phyloP scores from a whole-genome alignment of 495 filamentous ascomycete genomes.

The Xylaria palmicola region DNA sequence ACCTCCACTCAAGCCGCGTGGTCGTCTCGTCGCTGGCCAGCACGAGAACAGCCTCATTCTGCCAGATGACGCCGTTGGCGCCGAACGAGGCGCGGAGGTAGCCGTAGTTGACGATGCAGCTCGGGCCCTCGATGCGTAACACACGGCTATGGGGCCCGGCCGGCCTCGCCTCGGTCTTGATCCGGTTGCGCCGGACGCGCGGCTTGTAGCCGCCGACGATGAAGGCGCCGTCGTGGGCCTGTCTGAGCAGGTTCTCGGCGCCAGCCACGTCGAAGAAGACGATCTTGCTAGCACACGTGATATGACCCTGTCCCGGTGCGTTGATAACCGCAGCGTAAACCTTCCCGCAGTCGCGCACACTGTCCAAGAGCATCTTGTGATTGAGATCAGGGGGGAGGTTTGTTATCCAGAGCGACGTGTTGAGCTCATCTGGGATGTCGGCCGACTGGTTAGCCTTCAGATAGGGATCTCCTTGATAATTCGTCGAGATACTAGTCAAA shows the following conservation, averaged over 20 bases:
- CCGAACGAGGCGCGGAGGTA: background rate
- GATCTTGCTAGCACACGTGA: slow-evolving; percentile 7
- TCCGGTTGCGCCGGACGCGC: background rate
- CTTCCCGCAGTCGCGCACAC: slow-evolving; percentile 11
- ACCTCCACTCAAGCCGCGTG: slow-evolving; percentile 19
- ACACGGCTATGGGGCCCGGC: slow-evolving; percentile 2
- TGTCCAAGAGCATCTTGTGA: slow-evolving; percentile 1
- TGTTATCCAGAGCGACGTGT: slow-evolving; percentile 16
- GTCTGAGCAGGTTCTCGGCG: slow-evolving; percentile 7
- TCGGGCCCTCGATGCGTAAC: slow-evolving; percentile 13
- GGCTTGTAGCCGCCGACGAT: background rate
- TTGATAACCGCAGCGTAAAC: slow-evolving; percentile 16
- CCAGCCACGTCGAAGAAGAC: slow-evolving; percentile 19
- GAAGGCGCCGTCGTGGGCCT: background rate
- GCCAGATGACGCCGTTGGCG: background rate
- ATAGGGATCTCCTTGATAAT: slow-evolving; percentile 5
- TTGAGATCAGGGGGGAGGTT: slow-evolving; percentile 1
- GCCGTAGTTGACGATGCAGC: slow-evolving; percentile 4
- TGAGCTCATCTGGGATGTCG: slow-evolving; percentile 7
- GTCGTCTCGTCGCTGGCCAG: background rate
- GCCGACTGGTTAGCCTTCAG: slow-evolving; percentile 12
- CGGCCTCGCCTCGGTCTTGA: slow-evolving; percentile 1
- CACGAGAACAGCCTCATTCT: slow-evolving; percentile 5
- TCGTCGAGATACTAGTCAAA: background rate
- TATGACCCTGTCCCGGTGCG: background rate